Percentiles rank a stretch among this genome's conserved stretches.
Evolutionary conservation across 176 grass and related monocot species (phyloP).

Genomic region (Alopecurus myosuroides): DNA sequence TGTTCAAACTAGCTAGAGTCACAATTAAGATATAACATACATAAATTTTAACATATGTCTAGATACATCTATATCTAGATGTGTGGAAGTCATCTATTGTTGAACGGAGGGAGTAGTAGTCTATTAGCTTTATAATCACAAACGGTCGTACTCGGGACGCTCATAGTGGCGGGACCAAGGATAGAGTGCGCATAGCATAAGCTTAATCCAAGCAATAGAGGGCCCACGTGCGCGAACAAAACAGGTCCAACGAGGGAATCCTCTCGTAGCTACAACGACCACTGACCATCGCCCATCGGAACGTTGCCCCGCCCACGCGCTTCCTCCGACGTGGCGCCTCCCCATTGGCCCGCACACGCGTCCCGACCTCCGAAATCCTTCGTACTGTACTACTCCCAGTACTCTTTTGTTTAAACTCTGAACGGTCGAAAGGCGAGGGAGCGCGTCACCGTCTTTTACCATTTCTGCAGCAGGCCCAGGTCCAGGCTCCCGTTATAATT

Average conservation of each 20-base stretch:
- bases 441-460: not conserved
- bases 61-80: too few relatives aligned
- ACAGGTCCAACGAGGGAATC: not conserved
- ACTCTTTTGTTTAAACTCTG: not conserved
- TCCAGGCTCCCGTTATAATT: not conserved
- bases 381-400: too few relatives aligned
- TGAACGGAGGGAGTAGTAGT: too few relatives aligned
- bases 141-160: not conserved
- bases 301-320: constrained; percentile 12
- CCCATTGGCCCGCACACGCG: constrained; percentile 34
- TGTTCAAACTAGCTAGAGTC: too few relatives aligned
- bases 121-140: not conserved
- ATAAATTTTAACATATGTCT: too few relatives aligned
- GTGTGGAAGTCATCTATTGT: too few relatives aligned
- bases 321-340: not conserved
- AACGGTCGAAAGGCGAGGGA: constrained; percentile 30
- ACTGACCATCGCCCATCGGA: constrained; percentile 9
- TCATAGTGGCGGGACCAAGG: not conserved
- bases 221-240: not conserved
- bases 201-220: not conserved
- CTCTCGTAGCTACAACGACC: not conserved
- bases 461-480: not conserved
- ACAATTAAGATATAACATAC: too few relatives aligned
- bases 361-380: not conserved
- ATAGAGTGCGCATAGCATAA: not conserved